Evolutionary conservation across 805 yeast genomes (phyloP).

Genomic region (Suhomyces faveliae): DNA sequence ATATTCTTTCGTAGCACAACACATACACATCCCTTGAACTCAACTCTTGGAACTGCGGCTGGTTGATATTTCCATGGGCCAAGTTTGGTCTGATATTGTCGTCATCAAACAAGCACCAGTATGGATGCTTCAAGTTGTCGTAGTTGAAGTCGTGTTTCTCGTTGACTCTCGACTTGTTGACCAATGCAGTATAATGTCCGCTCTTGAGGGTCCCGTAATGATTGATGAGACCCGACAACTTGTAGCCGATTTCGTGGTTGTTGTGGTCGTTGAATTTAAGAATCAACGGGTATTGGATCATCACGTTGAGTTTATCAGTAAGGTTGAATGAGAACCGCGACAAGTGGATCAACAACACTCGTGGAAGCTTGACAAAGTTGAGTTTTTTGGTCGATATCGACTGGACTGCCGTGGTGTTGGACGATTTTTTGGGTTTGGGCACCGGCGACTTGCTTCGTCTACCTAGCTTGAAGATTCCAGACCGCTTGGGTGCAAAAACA

Average conservation of each 20-base stretch:
- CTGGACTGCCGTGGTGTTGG: neutral
- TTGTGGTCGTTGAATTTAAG: slow-evolving; percentile 45
- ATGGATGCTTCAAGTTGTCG: slow-evolving; percentile 38
- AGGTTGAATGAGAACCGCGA: slow-evolving; percentile 48
- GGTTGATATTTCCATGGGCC: slow-evolving; percentile 46
- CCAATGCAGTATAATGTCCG: slow-evolving; percentile 75
- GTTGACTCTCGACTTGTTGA: slow-evolving; percentile 41
- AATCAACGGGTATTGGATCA: slow-evolving; percentile 55
- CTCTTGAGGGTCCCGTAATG: slow-evolving; percentile 69
- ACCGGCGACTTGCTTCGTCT: slow-evolving; percentile 35
- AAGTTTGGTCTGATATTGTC: slow-evolving; percentile 50
- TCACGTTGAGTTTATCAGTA: slow-evolving; percentile 50
- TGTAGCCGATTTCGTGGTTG: slow-evolving; percentile 43
- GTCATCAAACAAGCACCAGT: slow-evolving; percentile 78
- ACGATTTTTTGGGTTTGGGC: slow-evolving; percentile 8
- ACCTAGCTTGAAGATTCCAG: slow-evolving; percentile 35
- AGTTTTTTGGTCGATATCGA: slow-evolving; percentile 26
- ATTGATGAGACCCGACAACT: slow-evolving; percentile 61
- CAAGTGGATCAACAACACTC: slow-evolving; percentile 39
- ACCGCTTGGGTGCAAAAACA: slow-evolving; percentile 35
- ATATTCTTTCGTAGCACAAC: slow-evolving; percentile 57
- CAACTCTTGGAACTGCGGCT: slow-evolving; percentile 23
- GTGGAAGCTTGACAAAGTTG: slow-evolving; percentile 35
- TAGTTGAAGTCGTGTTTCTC: slow-evolving; percentile 1
- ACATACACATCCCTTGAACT: slow-evolving; percentile 66